Conservation (phyloP, 306 rosid genomes). For the Inga leiocalycina region DNA sequence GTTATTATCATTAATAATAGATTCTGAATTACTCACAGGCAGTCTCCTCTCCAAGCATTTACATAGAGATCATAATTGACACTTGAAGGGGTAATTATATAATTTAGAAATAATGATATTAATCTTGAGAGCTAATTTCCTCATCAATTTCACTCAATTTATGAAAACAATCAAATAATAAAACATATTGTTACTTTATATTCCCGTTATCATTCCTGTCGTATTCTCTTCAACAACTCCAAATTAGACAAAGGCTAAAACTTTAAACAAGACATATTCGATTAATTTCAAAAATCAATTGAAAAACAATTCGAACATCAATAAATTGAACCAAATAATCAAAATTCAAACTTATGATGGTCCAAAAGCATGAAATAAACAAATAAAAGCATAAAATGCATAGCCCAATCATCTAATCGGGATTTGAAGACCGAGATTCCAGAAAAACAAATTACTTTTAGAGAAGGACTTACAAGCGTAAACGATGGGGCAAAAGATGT, state of each 20-base stretch:
- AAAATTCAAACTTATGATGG: background rate
- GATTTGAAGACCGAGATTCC: background rate
- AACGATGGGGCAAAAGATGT: background rate
- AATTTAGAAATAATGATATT: background rate
- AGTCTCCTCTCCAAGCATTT: too few species aligned
- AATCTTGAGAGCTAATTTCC: background rate
- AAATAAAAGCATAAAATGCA: conserved; percentile 26
- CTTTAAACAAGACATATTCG: background rate
- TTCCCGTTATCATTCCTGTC: background rate
- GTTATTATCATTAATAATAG: too few species aligned
- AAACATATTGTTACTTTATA: background rate
- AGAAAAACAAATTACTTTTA: background rate
- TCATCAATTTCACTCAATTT: background rate
- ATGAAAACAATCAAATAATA: background rate
- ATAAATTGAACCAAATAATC: background rate
- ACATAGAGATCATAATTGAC: too few species aligned
- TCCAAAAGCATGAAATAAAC: background rate
- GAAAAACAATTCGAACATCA: background rate
- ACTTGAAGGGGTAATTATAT: background rate
- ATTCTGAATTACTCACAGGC: too few species aligned
- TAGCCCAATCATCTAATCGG: background rate
- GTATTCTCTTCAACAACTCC: background rate
- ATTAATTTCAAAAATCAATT: background rate
- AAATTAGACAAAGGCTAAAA: background rate
- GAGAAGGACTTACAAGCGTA: background rate